A percentile compares a stretch with the other conserved stretches of the same genome.
These are phyloP conservation scores for Gynandropsis gynandra DNA, from an alignment of 345 rosid genomes.

Conservation along the genomic window DNA sequence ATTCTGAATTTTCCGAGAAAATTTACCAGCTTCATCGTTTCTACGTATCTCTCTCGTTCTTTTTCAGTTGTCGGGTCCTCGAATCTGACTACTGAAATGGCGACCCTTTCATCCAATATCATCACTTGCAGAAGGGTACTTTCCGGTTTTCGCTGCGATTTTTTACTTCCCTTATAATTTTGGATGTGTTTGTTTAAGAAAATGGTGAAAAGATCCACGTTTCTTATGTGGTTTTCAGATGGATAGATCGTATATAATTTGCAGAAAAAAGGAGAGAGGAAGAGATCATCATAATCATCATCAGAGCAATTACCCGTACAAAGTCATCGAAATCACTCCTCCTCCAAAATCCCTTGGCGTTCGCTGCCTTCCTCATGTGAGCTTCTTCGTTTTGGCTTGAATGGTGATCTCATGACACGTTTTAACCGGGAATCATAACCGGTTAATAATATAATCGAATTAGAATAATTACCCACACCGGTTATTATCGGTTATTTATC, in stretches of 20 bases:
- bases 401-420: neutral
- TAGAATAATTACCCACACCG: too few relatives aligned
- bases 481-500: too few relatives aligned
- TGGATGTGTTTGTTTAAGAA: neutral
- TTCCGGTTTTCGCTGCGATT: neutral
- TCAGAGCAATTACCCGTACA: slow-evolving; percentile 45
- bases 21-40: neutral
- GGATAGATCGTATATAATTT: slow-evolving; percentile 30
- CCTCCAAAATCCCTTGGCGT: slow-evolving; percentile 87
- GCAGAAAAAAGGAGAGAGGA: slow-evolving; percentile 70
- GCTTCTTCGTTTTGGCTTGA: slow-evolving; percentile 18
- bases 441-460: too few relatives aligned
- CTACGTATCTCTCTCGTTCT: neutral
- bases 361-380: slow-evolving; percentile 74
- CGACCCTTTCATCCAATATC: too few relatives aligned
- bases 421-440: too few relatives aligned
- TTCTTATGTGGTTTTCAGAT: slow-evolving; percentile 33
- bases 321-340: slow-evolving; percentile 88
- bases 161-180: neutral
- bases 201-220: too few relatives aligned
- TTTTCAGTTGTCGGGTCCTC: neutral
- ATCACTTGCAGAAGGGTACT: too few relatives aligned
- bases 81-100: neutral
- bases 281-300: slow-evolving; percentile 37
- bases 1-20: neutral